Evolutionary conservation across 768 basidiomycete genomes (phyloP).

Genomic region (Galerina sulciceps): DNA sequence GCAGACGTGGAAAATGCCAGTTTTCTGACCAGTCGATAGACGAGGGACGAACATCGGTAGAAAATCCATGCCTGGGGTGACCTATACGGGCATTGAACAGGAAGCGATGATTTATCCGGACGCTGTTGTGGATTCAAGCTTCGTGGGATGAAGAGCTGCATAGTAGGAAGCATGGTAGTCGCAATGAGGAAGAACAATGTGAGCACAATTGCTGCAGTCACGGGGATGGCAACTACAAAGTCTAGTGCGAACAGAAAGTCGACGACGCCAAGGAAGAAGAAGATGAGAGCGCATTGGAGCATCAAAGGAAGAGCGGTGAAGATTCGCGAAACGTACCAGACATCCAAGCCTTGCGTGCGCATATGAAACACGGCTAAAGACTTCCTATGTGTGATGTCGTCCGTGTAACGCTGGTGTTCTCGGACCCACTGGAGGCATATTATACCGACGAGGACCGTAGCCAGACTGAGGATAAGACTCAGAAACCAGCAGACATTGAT

Average conservation of each 20-base stretch:
- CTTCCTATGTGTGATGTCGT: neutral
- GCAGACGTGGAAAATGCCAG: no score
- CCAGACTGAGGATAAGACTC: constrained; percentile 1
- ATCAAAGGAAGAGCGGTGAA: constrained; percentile 4
- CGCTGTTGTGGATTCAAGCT: neutral
- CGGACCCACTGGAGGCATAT: constrained; percentile 3
- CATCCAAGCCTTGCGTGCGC: neutral
- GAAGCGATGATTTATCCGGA: neutral
- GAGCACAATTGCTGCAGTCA: neutral
- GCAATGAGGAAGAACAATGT: neutral
- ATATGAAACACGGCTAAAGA: constrained; percentile 1
- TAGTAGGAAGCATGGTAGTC: neutral
- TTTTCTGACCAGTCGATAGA: no score
- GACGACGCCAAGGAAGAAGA: constrained; percentile 2
- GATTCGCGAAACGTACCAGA: constrained; percentile 1
- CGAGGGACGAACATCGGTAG: no score
- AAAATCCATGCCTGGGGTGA: no score
- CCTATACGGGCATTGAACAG: no score
- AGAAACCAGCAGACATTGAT: constrained; percentile 5
- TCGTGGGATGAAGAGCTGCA: neutral
- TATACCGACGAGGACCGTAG: constrained; percentile 2
- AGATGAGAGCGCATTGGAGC: constrained; percentile 1
- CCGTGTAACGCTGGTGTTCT: neutral
- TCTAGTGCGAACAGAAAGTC: neutral
- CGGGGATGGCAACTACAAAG: neutral